Conservation (phyloP, 345 rosid genomes). For the Eucalyptus urophylla region DNA sequence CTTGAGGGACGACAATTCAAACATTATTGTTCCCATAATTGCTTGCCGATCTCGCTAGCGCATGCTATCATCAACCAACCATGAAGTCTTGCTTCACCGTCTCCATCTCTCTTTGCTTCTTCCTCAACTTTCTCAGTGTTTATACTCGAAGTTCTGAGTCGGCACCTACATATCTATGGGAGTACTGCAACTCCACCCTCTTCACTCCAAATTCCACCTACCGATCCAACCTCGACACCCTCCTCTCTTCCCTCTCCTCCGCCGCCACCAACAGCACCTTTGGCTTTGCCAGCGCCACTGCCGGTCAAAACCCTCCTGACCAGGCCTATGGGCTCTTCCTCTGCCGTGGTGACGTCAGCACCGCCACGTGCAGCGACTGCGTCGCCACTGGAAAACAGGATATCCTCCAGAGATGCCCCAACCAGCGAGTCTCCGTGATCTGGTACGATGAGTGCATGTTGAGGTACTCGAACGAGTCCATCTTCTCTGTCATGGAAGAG, state of each 20-base stretch:
- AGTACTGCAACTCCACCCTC: background rate
- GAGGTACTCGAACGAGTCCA: background rate
- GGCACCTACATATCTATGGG: background rate
- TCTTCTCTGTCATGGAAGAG: background rate
- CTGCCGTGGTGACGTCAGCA: constrained; percentile 1
- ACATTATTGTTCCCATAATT: no score
- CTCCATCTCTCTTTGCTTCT: no score
- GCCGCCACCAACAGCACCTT: background rate
- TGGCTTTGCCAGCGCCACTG: background rate
- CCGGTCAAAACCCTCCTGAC: background rate
- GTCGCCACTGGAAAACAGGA: background rate
- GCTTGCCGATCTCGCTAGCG: no score
- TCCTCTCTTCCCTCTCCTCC: constrained; percentile 16
- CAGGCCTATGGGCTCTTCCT: constrained; percentile 4
- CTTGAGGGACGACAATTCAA: no score
- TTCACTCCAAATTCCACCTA: constrained; percentile 1
- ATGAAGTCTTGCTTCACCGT: no score
- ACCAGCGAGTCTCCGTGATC: background rate
- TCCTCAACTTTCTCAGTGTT: no score
- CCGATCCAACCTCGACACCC: constrained; percentile 7
- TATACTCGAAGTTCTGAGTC: no score
- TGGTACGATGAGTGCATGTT: background rate
- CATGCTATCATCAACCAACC: no score
- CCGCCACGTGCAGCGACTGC: background rate
- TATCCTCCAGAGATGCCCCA: constrained; percentile 7